phyloP scores from a whole-genome alignment of 352 stramenopile genomes.

The Globisporangium spiculum region DNA sequence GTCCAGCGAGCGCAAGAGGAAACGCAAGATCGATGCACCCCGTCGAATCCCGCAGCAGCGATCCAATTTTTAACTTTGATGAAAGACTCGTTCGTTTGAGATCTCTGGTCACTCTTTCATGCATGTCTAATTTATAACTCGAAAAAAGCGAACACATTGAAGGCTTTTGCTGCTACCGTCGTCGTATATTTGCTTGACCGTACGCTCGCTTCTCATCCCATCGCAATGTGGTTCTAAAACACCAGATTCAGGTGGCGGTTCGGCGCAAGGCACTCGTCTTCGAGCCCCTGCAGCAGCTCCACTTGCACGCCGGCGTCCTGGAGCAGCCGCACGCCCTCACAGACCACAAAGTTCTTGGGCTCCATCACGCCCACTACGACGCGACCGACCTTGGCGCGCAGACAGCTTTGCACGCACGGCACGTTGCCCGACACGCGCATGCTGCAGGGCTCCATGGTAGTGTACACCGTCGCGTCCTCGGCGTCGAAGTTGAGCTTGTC shows the following conservation, averaged over 20 bases:
- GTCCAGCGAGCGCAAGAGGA: constrained; percentile 42
- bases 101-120: background rate
- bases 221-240: constrained; percentile 25
- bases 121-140: constrained; percentile 5
- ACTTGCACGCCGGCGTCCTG: constrained; percentile 64
- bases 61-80: constrained; percentile 1
- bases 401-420: constrained; percentile 77
- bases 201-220: background rate
- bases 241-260: constrained; percentile 71
- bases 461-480: constrained; percentile 72
- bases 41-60: constrained; percentile 45
- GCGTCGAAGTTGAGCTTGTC: constrained; percentile 77
- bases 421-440: constrained; percentile 80
- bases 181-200: background rate
- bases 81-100: background rate
- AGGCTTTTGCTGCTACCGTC: background rate
- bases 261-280: constrained; percentile 69
- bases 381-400: constrained; percentile 56
- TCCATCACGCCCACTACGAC: constrained; percentile 86
- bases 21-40: constrained; percentile 47
- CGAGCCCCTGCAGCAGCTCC: constrained; percentile 64
- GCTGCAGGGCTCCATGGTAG: constrained; percentile 90
- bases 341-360: constrained; percentile 86
- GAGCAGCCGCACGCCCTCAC: constrained; percentile 74
- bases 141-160: background rate